phyloP scores from a whole-genome alignment of 129 eudicot species.

The Chrysanthemum seticuspe region DNA sequence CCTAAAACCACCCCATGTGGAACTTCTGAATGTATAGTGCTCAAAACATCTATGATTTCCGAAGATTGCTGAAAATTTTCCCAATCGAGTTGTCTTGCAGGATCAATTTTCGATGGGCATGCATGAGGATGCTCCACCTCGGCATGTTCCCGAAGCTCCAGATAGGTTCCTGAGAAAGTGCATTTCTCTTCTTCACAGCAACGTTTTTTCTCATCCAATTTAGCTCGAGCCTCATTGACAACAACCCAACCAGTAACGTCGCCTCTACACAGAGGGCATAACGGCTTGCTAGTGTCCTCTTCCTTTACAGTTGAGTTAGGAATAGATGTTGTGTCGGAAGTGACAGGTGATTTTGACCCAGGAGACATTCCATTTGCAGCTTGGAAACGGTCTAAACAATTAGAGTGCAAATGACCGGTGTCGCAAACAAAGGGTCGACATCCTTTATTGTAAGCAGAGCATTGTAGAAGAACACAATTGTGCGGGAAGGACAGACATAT shows the following conservation, averaged over 20 bases:
- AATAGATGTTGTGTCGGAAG: slow-evolving; percentile 23
- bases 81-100: slow-evolving; percentile 91
- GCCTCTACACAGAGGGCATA: slow-evolving; percentile 93
- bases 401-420: slow-evolving; percentile 86
- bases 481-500: slow-evolving; percentile 93
- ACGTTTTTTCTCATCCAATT: slow-evolving; percentile 66
- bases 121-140: slow-evolving; percentile 81
- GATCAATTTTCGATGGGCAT: slow-evolving; percentile 83
- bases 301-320: slow-evolving; percentile 22
- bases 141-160: slow-evolving; percentile 74
- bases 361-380: slow-evolving; percentile 56
- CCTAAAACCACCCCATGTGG: slow-evolving; percentile 98
- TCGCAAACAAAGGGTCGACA: slow-evolving; percentile 93
- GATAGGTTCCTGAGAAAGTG: slow-evolving; percentile 57
- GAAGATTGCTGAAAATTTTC: slow-evolving; percentile 92
- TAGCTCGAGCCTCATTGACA: slow-evolving; percentile 53
- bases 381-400: slow-evolving; percentile 86
- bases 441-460: slow-evolving; percentile 86
- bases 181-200: slow-evolving; percentile 79
- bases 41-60: slow-evolving; percentile 86
- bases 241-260: slow-evolving; percentile 89
- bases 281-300: slow-evolving; percentile 45
- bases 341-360: slow-evolving; percentile 36
- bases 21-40: slow-evolving; percentile 89
- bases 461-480: slow-evolving; percentile 87